Conservation (phyloP, 116 monocot genomes). For the Papilionanthe hybrid region DNA sequence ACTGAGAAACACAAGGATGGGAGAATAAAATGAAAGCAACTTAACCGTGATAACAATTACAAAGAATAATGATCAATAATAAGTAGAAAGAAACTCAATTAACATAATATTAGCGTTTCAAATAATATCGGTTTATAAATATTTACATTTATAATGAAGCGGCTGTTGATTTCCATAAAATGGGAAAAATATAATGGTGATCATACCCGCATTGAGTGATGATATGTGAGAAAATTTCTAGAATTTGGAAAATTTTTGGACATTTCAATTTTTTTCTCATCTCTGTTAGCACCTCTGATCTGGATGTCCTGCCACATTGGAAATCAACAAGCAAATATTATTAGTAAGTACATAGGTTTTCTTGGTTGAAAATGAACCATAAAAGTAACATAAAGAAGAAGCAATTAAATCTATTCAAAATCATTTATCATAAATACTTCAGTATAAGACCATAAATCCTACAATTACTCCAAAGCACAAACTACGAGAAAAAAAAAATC, state of each 20-base stretch:
- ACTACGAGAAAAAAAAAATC: too few species aligned
- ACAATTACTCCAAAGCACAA: background rate
- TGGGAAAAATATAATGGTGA: background rate
- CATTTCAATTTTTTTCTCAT: constrained; percentile 83
- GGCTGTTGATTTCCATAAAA: background rate
- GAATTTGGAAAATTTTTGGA: constrained; percentile 69
- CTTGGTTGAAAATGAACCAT: background rate
- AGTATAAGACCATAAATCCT: background rate
- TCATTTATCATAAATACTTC: background rate
- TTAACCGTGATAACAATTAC: background rate
- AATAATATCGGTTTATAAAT: background rate
- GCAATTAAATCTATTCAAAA: too few species aligned
- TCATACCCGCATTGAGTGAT: constrained; percentile 76
- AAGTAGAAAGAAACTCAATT: background rate
- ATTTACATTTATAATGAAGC: background rate
- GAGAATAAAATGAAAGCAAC: background rate
- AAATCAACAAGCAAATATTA: background rate
- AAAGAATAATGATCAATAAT: background rate
- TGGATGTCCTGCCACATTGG: constrained; percentile 71
- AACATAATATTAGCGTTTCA: background rate
- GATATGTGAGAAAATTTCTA: constrained; percentile 70
- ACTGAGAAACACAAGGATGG: background rate
- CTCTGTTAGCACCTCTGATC: constrained; percentile 68
- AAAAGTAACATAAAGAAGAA: too few species aligned
- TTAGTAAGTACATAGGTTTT: background rate